Conservation (phyloP, 352 stramenopile genomes). For the Globisporangium abappressorium region DNA sequence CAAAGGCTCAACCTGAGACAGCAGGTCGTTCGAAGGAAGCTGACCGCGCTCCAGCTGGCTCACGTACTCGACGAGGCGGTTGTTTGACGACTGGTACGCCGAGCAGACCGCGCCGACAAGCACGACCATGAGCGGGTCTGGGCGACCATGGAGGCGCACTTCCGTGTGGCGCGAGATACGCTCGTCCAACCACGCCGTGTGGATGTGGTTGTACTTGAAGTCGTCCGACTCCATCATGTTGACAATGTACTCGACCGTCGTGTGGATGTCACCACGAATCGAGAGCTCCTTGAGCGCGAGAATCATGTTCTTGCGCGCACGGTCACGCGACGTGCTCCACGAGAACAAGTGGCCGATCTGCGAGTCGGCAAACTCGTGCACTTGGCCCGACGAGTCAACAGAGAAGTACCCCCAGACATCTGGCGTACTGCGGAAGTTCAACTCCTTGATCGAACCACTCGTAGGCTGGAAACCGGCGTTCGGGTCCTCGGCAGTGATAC, state of each 20-base stretch:
- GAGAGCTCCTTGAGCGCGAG: constrained; percentile 98
- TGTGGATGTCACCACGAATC: constrained; percentile 99
- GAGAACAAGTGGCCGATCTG: constrained; percentile 99
- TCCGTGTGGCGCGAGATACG: constrained; percentile 95
- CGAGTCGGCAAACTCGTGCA: constrained; percentile 99
- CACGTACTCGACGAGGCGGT: constrained; percentile 74
- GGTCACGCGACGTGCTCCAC: constrained; percentile 93
- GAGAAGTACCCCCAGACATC: constrained; percentile 99
- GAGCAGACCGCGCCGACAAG: constrained; percentile 86
- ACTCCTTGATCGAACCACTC: constrained; percentile 95
- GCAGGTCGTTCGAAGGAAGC: constrained; percentile 86
- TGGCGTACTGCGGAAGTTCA: constrained; percentile 99
- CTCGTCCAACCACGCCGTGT: constrained; percentile 98
- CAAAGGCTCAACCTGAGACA: constrained; percentile 84
- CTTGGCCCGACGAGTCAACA: constrained; percentile 97
- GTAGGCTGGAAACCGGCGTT: constrained; percentile 99
- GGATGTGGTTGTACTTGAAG: constrained; percentile 98
- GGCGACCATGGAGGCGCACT: constrained; percentile 77
- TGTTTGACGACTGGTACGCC: constrained; percentile 77
- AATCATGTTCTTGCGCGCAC: constrained; percentile 97
- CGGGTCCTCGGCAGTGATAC: constrained; percentile 99
- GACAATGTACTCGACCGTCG: constrained; percentile 99
- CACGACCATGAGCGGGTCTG: constrained; percentile 84
- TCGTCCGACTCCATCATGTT: constrained; percentile 99
- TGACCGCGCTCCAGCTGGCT: constrained; percentile 89